Conservation (phyloP, 2,329 filamentous ascomycete genomes). For the Colletotrichum sp. region DNA sequence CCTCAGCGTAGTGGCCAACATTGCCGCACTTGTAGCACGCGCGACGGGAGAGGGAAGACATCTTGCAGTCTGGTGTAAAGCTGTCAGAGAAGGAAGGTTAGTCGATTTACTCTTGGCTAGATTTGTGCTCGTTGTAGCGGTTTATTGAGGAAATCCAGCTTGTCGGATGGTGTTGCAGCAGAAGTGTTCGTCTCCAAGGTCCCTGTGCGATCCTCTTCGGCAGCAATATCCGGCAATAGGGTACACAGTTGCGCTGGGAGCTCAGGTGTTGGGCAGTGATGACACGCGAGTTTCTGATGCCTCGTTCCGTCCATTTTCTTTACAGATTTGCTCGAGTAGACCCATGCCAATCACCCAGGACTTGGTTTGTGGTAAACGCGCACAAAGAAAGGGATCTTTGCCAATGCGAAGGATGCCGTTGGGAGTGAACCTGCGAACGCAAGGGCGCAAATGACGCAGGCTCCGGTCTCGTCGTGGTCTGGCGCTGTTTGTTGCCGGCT, state of each 20-base stretch:
- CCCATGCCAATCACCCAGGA: background rate
- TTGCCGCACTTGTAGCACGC: conserved; percentile 87
- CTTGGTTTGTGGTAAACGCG: background rate
- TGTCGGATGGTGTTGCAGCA: background rate
- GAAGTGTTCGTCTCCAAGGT: background rate
- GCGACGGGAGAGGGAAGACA: conserved; percentile 83
- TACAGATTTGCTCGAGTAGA: background rate
- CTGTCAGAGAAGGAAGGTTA: background rate
- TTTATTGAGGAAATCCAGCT: background rate
- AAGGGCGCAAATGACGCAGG: background rate
- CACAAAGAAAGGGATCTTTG: background rate
- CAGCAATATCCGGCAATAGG: background rate
- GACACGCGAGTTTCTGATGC: background rate
- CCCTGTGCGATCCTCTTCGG: background rate
- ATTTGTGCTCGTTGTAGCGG: conserved; percentile 1
- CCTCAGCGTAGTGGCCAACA: conserved; percentile 82
- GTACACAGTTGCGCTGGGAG: background rate
- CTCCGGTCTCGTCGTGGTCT: background rate
- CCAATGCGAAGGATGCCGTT: background rate
- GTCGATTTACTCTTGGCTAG: conserved; percentile 25
- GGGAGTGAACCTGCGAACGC: background rate
- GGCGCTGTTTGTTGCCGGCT: background rate
- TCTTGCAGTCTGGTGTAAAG: conserved; percentile 43
- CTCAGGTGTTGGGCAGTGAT: background rate
- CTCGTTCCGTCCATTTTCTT: background rate